Conservation (phyloP, 2,329 filamentous ascomycete genomes). For the Myriosclerotinia curreyana region DNA sequence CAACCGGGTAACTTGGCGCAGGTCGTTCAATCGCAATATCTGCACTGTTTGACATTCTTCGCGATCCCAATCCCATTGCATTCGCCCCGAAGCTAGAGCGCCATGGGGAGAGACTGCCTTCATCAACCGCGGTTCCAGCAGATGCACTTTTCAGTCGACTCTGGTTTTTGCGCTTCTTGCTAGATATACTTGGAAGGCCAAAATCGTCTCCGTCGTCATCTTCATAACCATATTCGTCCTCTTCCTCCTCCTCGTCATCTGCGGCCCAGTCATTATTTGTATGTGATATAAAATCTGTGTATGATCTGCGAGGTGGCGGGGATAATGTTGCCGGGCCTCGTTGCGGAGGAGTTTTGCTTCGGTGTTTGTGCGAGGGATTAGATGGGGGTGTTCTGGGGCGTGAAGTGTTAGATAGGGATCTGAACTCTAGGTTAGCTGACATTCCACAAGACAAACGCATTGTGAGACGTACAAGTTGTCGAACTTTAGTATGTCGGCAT, state of each 20-base stretch:
- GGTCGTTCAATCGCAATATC: slow-evolving; percentile 93
- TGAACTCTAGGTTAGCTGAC: slow-evolving; percentile 36
- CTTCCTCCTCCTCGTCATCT: slow-evolving; percentile 64
- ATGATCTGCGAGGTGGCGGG: slow-evolving; percentile 69
- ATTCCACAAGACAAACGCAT: neutral
- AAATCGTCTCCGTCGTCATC: slow-evolving; percentile 92
- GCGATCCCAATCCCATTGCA: slow-evolving; percentile 41
- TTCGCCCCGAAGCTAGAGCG: slow-evolving; percentile 43
- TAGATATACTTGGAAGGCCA: slow-evolving; percentile 86
- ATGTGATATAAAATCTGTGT: slow-evolving; percentile 76
- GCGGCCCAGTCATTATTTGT: slow-evolving; percentile 80
- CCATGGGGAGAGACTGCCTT: slow-evolving; percentile 35
- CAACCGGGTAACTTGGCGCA: slow-evolving; percentile 76
- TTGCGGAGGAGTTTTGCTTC: slow-evolving; percentile 55
- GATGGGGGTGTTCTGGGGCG: slow-evolving; percentile 75
- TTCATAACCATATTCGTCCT: slow-evolving; percentile 73
- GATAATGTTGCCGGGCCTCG: slow-evolving; percentile 51
- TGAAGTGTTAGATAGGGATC: slow-evolving; percentile 58
- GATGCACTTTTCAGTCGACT: slow-evolving; percentile 40
- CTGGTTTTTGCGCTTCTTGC: slow-evolving; percentile 71
- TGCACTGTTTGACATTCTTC: slow-evolving; percentile 76
- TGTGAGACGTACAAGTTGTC: slow-evolving; percentile 63
- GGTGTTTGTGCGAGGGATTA: slow-evolving; percentile 53
- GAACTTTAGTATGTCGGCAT: slow-evolving; percentile 90
- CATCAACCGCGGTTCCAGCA: slow-evolving; percentile 25